Percentiles rank a stretch among this genome's conserved stretches.
These are phyloP conservation scores for Geum urbanum DNA, from an alignment of 306 rosid genomes.

Conservation along the genomic window DNA sequence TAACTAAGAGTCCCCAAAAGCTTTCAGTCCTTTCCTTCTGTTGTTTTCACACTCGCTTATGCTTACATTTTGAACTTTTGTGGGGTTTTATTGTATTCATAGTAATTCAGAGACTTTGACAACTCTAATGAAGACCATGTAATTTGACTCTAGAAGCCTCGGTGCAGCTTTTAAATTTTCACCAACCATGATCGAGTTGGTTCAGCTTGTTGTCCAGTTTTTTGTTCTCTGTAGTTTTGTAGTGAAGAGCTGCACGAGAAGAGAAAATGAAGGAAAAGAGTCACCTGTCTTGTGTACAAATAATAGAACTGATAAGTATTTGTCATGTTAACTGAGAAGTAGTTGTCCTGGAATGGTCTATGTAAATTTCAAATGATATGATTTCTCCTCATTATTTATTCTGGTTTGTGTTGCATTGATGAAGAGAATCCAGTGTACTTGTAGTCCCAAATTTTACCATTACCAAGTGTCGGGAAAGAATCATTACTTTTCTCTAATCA, in stretches of 20 bases:
- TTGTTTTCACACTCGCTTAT: neutral
- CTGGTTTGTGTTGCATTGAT: no score
- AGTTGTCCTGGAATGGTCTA: neutral
- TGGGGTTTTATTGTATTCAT: neutral
- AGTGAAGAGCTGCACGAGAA: no score
- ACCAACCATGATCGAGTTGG: conserved; percentile 7
- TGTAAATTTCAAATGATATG: no score
- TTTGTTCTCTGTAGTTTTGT: no score
- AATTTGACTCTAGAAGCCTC: conserved; percentile 22
- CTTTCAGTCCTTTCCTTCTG: neutral
- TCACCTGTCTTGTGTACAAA: neutral
- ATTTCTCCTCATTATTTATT: no score
- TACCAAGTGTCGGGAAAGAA: no score
- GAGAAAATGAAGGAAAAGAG: neutral
- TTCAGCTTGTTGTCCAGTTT: no score
- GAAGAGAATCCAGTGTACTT: no score
- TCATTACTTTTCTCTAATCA: no score
- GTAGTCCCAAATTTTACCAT: no score
- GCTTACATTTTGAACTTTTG: neutral
- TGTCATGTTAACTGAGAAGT: neutral
- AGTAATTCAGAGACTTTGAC: conserved; percentile 29
- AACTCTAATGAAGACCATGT: conserved; percentile 34
- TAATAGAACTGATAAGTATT: neutral
- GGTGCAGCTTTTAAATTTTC: conserved; percentile 16
- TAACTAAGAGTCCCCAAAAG: no score